Conservation (phyloP, 345 rosid genomes). For the Aethionema arabicum region DNA sequence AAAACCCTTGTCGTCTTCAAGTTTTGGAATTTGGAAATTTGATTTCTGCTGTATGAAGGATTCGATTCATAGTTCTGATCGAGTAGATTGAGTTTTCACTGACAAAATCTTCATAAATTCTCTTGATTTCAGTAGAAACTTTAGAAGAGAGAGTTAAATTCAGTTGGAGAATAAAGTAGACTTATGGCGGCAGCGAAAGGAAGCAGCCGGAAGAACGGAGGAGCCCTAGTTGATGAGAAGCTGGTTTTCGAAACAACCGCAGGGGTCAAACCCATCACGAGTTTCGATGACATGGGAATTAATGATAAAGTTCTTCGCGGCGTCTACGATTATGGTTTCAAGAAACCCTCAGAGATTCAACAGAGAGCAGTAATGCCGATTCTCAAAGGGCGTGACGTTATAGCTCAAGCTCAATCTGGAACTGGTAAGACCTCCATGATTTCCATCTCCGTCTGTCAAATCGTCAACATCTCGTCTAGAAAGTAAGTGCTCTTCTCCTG, state of each 20-base stretch:
- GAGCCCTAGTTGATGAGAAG: slow-evolving; percentile 50
- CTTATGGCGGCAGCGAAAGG: slow-evolving; percentile 24
- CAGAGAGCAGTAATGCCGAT: slow-evolving; percentile 92
- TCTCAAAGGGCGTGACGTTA: slow-evolving; percentile 82
- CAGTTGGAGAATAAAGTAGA: background rate
- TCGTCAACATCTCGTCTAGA: slow-evolving; percentile 59
- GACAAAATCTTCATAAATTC: background rate
- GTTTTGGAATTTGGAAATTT: no score
- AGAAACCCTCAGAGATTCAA: slow-evolving; percentile 93
- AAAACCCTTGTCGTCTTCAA: no score
- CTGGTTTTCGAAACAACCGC: slow-evolving; percentile 82
- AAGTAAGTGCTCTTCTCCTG: slow-evolving; percentile 44
- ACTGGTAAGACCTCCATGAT: slow-evolving; percentile 98
- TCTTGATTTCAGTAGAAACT: background rate
- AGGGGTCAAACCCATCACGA: slow-evolving; percentile 71
- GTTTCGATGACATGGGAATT: slow-evolving; percentile 81
- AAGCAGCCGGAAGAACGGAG: slow-evolving; percentile 19
- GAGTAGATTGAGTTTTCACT: background rate
- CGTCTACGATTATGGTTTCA: slow-evolving; percentile 82
- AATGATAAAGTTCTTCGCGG: slow-evolving; percentile 78
- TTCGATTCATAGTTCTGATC: no score
- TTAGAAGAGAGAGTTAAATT: background rate
- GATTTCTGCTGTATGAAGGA: no score
- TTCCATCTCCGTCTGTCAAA: slow-evolving; percentile 85
- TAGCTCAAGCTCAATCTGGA: slow-evolving; percentile 99